Conservation (phyloP, 768 basidiomycete genomes). For the Xerocomellus dryophilus region DNA sequence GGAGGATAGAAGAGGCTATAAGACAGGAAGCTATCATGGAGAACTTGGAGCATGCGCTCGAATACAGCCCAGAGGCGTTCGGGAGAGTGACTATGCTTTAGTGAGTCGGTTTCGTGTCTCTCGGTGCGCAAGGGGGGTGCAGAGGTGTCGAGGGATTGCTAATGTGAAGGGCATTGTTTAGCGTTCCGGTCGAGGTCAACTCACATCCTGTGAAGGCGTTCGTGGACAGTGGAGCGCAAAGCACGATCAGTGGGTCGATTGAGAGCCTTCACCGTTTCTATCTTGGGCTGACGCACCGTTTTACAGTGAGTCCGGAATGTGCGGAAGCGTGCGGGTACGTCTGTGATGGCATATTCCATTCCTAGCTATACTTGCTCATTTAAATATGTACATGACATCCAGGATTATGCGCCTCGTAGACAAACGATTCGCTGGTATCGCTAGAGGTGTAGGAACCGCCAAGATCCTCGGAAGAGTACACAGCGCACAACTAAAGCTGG, state of each 20-base stretch:
- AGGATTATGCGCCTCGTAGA: slow-evolving; percentile 95
- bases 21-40: slow-evolving; percentile 85
- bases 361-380: slow-evolving; percentile 1
- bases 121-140: background rate
- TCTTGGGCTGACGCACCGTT: background rate
- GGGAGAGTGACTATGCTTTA: slow-evolving; percentile 97
- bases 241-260: slow-evolving; percentile 79
- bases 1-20: slow-evolving; percentile 91
- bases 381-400: background rate
- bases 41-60: slow-evolving; percentile 91
- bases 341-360: background rate
- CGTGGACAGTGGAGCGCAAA: slow-evolving; percentile 96
- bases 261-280: background rate
- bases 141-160: slow-evolving; percentile 7
- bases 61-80: slow-evolving; percentile 91
- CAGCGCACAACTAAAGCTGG: slow-evolving; percentile 86
- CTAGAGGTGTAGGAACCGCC: slow-evolving; percentile 91
- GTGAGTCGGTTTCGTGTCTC: slow-evolving; percentile 45
- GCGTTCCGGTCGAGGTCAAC: slow-evolving; percentile 91
- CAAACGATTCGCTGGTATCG: slow-evolving; percentile 82
- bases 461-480: slow-evolving; percentile 93
- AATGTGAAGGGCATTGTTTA: slow-evolving; percentile 30
- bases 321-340: slow-evolving; percentile 87
- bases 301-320: slow-evolving; percentile 82
- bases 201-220: slow-evolving; percentile 89